Evolutionary conservation across 208 protist genomes (phyloP), one percentile per base, ranked within the genome.

Genomic region (Trypanosoma melophagium): DNA sequence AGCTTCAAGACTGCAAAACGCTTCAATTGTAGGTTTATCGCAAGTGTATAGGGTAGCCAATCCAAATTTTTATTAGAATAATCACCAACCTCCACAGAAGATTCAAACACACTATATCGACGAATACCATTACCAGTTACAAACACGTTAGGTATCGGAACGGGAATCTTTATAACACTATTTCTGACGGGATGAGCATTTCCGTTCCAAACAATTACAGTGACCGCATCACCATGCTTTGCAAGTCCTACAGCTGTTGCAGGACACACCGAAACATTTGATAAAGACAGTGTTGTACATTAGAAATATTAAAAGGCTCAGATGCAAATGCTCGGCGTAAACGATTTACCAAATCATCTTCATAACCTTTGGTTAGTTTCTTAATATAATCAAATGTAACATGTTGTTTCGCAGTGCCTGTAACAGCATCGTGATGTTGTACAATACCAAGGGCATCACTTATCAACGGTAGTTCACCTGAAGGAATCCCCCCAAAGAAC

Each of bases 341-440:
- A 21, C 60, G 60, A 42, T 10, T n/a, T 10, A 24, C 4, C 10
- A 66, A 24, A 56, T 66, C 64, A 24, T 66, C 31, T n/a, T 66
- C n/a, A 45, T 66, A 66, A 12, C 47, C 67, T 7, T 12, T 56
- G 3, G 55, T 47, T 5, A 87, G 63, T 13, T 71, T 50, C 21
- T 62, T 60, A 19, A 22, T 63, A 67, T 89, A 87, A 60, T 87
- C 81, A 61, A 72, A 49, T 3, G 81, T 44, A 22, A 94, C 88
- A 55, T 83, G 50, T 53, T 89, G 79, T 53, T 77, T 70, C 25
- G 57, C 71, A 1, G 88, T 94, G 14, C 88, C 88, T 0, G 71
- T 74, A 35, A 94, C 59, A 35, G 51, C 85, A 53, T 94, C 88
- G 69, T 91, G 84, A 64, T 93, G 84, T 53, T 76, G 66, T 70